A percentile compares a stretch with the other conserved stretches of the same genome.
Conservation (phyloP, 176 grass and related monocot species). For the Olyra latifolia region DNA sequence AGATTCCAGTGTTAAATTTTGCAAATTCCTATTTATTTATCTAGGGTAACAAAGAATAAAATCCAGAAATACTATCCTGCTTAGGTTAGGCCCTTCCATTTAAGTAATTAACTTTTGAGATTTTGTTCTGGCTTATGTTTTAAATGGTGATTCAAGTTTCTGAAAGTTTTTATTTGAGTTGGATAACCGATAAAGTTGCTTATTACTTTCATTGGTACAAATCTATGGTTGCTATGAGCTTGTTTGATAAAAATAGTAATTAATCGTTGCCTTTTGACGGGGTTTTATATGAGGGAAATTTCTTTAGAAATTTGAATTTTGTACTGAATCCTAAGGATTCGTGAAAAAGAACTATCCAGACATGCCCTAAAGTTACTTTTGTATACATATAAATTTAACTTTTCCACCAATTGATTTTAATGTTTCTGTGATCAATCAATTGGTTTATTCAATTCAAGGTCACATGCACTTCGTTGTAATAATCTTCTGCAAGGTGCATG, state of each 20-base stretch:
- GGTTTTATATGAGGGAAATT: too few species aligned
- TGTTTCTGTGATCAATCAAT: too few species aligned
- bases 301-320: too few species aligned
- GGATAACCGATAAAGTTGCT: neutral
- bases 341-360: too few species aligned
- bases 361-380: too few species aligned
- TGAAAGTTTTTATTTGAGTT: neutral
- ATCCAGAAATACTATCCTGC: neutral
- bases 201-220: neutral
- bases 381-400: too few species aligned
- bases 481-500: too few species aligned
- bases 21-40: neutral
- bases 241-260: neutral
- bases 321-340: too few species aligned
- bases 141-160: neutral
- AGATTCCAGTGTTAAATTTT: neutral
- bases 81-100: neutral
- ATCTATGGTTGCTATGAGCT: neutral
- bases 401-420: too few species aligned
- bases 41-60: neutral
- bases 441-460: too few species aligned
- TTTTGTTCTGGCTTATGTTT: neutral
- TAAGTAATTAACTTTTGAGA: neutral
- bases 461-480: too few species aligned
- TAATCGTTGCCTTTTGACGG: neutral